Conservation (phyloP, 352 stramenopile genomes). For the Lagenidium giganteum region DNA sequence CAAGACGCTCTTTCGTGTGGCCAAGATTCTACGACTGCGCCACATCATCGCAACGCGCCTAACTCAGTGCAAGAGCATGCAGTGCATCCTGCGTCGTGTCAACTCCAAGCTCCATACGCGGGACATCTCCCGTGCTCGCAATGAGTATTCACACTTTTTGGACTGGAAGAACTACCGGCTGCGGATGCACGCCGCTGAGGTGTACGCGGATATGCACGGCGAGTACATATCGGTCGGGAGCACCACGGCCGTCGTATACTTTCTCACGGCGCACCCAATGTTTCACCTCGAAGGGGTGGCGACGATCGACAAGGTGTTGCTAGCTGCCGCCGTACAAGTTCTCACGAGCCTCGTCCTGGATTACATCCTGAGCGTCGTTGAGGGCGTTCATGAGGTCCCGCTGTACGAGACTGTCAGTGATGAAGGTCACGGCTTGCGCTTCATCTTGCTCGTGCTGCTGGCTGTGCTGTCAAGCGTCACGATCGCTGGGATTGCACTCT, state of each 20-base stretch:
- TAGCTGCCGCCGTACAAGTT: constrained; percentile 9
- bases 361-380: constrained; percentile 28
- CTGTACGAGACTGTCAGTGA: constrained; percentile 26
- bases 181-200: constrained; percentile 31
- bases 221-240: constrained; percentile 42
- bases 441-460: constrained; percentile 21
- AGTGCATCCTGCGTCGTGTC: constrained; percentile 25
- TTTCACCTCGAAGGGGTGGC: constrained; percentile 19
- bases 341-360: constrained; percentile 20
- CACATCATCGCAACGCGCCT: constrained; percentile 17
- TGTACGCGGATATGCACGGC: constrained; percentile 44
- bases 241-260: constrained; percentile 18
- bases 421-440: constrained; percentile 16
- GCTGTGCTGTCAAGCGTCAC: constrained; percentile 21
- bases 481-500: constrained; percentile 18
- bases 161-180: constrained; percentile 30
- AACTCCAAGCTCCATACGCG: constrained; percentile 21
- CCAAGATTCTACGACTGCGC: constrained; percentile 25
- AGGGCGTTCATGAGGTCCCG: constrained; percentile 29
- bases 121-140: constrained; percentile 16
- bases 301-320: background rate
- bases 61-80: constrained; percentile 18
- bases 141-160: constrained; percentile 29
- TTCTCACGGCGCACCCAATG: constrained; percentile 18
- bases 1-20: constrained; percentile 25